Evolutionary conservation across 2,329 filamentous ascomycete genomes (phyloP).

Genomic region (Diaporthe citri): DNA sequence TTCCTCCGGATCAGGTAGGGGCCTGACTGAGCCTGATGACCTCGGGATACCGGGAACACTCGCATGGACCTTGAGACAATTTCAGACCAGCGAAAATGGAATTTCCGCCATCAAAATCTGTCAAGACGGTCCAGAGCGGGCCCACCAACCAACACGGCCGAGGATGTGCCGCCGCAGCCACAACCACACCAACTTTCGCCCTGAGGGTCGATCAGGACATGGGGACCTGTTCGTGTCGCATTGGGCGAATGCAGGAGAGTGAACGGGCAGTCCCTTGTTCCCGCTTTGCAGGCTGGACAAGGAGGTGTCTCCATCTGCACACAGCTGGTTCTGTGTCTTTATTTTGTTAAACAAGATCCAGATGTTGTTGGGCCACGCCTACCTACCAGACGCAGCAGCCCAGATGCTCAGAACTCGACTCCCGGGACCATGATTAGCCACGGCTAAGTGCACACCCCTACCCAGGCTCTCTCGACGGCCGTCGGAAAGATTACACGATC

Average conservation of each 20-base stretch:
- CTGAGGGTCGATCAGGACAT: slow-evolving; percentile 34
- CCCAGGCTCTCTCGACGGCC: slow-evolving; percentile 4
- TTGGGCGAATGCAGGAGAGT: slow-evolving; percentile 35
- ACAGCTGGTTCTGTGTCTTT: slow-evolving; percentile 22
- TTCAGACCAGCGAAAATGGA: slow-evolving; percentile 16
- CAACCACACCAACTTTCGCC: slow-evolving; percentile 38
- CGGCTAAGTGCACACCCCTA: background rate
- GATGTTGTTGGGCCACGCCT: slow-evolving; percentile 27
- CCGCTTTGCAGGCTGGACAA: slow-evolving; percentile 34
- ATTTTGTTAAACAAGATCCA: slow-evolving; percentile 29
- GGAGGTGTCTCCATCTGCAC: slow-evolving; percentile 32
- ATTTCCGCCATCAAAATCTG: slow-evolving; percentile 5
- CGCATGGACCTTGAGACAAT: slow-evolving; percentile 17
- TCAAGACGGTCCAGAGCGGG: slow-evolving; percentile 27
- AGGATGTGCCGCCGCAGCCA: slow-evolving; percentile 37
- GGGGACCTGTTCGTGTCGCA: slow-evolving; percentile 36
- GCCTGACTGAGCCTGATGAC: slow-evolving; percentile 20
- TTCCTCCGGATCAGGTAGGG: slow-evolving; percentile 15
- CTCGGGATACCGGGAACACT: background rate
- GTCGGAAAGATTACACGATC: slow-evolving; percentile 30
- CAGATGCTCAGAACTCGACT: slow-evolving; percentile 24
- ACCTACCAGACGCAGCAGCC: slow-evolving; percentile 23
- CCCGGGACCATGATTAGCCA: slow-evolving; percentile 3
- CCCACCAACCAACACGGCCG: slow-evolving; percentile 28
- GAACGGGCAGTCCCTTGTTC: slow-evolving; percentile 39